These are phyloP conservation scores for Venturia nashicola DNA, from an alignment of 2,329 filamentous ascomycete genomes.

Conservation along the genomic window DNA sequence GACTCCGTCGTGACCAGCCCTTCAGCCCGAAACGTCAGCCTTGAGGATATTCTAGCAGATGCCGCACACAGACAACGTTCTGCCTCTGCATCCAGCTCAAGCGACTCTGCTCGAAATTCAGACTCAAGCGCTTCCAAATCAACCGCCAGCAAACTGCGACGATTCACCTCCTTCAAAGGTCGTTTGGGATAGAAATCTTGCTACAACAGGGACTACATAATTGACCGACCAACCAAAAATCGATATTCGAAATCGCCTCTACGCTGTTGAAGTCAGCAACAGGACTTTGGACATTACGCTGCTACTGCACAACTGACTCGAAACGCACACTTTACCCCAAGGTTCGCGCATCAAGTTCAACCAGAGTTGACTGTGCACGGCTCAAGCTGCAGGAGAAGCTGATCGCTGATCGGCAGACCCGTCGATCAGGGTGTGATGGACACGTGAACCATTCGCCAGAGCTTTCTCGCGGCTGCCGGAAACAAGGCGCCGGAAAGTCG, in stretches of 20 bases:
- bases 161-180: not conserved
- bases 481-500: not conserved
- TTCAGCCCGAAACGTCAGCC: slow-evolving; percentile 20
- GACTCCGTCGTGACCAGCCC: slow-evolving; percentile 19
- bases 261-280: not conserved
- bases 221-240: not conserved
- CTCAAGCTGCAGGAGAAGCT: not conserved
- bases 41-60: slow-evolving; percentile 23
- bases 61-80: slow-evolving; percentile 20
- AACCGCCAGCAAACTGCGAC: not conserved
- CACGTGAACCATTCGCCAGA: not conserved
- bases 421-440: not conserved
- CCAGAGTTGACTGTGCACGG: not conserved
- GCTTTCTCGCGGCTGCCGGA: not conserved
- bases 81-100: not conserved
- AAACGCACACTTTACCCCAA: not conserved
- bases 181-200: not conserved
- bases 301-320: not conserved
- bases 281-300: not conserved
- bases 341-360: not conserved
- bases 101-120: not conserved
- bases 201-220: not conserved
- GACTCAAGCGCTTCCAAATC: not conserved
- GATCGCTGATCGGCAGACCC: not conserved
- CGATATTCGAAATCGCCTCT: not conserved